Base-by-base conservation (phyloP, 2,329 filamentous ascomycete species). In the Paecilomyces sp. region DNA sequence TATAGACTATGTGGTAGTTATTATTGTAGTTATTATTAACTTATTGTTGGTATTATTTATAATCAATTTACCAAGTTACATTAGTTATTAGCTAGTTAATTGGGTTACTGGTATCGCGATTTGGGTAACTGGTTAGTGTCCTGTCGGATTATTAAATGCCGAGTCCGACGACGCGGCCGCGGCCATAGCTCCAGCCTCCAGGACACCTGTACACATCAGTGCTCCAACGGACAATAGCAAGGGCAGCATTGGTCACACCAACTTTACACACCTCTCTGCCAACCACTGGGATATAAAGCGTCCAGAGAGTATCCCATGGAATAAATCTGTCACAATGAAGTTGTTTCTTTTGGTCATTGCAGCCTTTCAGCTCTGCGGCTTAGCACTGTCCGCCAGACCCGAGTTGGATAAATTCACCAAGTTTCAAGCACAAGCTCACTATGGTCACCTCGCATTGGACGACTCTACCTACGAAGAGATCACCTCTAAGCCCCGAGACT, bases 401-500 rank as follows among this genome's bases (percentile, higher is more conserved):
- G 70, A 82, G 12, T 77, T 71, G 62, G 85, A 90, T 73, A 86
- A 84, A 69, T 96, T 93, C 79, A 74, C 83, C 63, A 82, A 85
- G 61, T 93, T 87, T 78, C 86, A 88, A 72, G 72, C 84, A 64
- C 87, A 92, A 73, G 81, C 88, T 60, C 82, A 87, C 60, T 83
- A 84, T 3, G 77, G 83, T 28, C 88, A 92, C 4, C 69, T 96
- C 71, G 91, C 91, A 79, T 85, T 99, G 66, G 83, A 88, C 74
- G 92, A 96, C 74, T 77, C 78, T 25, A 80, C 82, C 55, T 99
- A 94, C 81, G 82, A 84, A 66, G 84, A 89, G 65, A 79, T 97
- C 66, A 96, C 90, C 2, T 78, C 85, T 15, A 77, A 84, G 1
- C 91, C 92, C 12, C 86, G 94, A 66, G 90, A 99, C 76, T 96